phyloP scores from a whole-genome alignment of 2,329 filamentous ascomycete species.

The Colletotrichum filicis region DNA sequence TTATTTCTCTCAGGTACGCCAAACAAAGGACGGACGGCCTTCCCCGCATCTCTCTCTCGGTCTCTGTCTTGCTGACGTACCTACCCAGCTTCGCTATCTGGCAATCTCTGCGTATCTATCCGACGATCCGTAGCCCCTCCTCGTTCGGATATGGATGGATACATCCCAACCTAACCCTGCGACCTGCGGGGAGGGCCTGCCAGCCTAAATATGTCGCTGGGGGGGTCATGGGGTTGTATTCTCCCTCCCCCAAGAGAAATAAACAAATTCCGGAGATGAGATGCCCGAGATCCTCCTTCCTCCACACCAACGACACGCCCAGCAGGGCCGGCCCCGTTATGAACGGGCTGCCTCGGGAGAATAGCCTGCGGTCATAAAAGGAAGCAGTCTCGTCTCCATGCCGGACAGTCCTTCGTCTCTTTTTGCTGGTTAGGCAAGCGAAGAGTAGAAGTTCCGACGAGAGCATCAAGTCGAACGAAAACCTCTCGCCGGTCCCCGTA shows the following conservation, averaged over 20 bases:
- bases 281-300: conserved; percentile 2
- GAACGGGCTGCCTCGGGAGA: neutral
- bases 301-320: neutral
- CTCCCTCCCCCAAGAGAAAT: neutral
- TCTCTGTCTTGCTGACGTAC: neutral
- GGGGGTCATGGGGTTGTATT: neutral
- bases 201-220: neutral
- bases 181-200: neutral
- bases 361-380: neutral
- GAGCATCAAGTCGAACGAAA: neutral
- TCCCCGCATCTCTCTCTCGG: conserved; percentile 4
- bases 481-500: neutral
- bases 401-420: too few species aligned
- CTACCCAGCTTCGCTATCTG: neutral
- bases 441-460: neutral
- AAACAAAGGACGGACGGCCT: conserved; percentile 8
- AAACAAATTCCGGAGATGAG: conserved; percentile 17
- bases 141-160: neutral
- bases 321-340: neutral
- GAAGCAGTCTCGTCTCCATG: neutral
- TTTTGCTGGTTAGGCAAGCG: neutral
- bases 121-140: neutral
- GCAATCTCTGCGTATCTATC: neutral
- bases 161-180: neutral
- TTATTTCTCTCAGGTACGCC: neutral